Conservation (phyloP, 2,329 filamentous ascomycete genomes). For the Diaporthe australafricana region DNA sequence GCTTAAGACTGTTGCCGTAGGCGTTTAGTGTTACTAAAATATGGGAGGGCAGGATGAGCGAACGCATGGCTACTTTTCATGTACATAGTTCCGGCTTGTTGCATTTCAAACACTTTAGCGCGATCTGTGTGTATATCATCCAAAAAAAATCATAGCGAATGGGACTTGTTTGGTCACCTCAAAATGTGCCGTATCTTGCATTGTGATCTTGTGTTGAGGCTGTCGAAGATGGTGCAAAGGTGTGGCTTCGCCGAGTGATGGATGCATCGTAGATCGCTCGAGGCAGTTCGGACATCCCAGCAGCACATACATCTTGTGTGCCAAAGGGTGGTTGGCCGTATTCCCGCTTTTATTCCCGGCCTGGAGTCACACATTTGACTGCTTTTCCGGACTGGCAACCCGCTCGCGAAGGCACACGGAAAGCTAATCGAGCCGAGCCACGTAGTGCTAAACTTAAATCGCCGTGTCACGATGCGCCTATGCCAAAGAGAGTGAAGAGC, state of each 20-base stretch:
- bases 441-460: too few relatives aligned
- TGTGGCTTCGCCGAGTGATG: neutral
- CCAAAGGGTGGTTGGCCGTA: too few relatives aligned
- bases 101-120: neutral
- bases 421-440: neutral
- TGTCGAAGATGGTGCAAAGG: too few relatives aligned
- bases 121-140: neutral
- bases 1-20: neutral
- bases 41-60: neutral
- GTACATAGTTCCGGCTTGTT: conserved; percentile 25
- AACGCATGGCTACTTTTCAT: conserved; percentile 1
- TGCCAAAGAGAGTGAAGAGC: too few relatives aligned
- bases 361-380: too few relatives aligned
- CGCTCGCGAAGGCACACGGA: neutral
- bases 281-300: too few relatives aligned
- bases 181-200: too few relatives aligned
- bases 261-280: too few relatives aligned
- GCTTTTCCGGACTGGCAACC: neutral
- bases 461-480: too few relatives aligned
- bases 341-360: too few relatives aligned
- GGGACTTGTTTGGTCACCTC: neutral
- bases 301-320: too few relatives aligned
- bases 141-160: neutral
- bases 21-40: neutral
- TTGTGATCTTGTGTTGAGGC: neutral